Conservation (phyloP, 2,329 filamentous ascomycete genomes). For the Dactylonectria macrodidyma region DNA sequence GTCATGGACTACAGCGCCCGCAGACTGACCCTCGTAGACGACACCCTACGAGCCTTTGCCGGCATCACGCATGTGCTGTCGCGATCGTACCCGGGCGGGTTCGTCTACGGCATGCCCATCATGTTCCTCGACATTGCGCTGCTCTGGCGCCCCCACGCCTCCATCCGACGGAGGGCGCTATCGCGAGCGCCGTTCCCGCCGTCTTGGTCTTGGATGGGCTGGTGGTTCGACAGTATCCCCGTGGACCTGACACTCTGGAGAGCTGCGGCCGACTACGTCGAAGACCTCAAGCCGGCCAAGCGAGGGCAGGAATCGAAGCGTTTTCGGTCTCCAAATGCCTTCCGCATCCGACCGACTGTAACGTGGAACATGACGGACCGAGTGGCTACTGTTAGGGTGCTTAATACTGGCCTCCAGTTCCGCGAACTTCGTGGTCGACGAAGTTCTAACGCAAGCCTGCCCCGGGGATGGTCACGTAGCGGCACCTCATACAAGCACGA, state of each 20-base stretch:
- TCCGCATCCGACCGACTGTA: conserved; percentile 57
- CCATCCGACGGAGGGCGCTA: conserved; percentile 57
- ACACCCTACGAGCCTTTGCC: conserved; percentile 59
- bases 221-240: conserved; percentile 62
- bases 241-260: conserved; percentile 60
- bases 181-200: conserved; percentile 57
- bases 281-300: conserved; percentile 52
- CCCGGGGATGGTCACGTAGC: conserved; percentile 57
- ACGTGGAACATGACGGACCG: conserved; percentile 59
- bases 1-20: conserved; percentile 61
- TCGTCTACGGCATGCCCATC: conserved; percentile 62
- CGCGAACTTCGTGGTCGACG: conserved; percentile 56
- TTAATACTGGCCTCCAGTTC: conserved; percentile 56
- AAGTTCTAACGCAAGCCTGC: conserved; percentile 50
- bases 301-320: conserved; percentile 52
- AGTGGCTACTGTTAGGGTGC: conserved; percentile 51
- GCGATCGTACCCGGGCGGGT: conserved; percentile 58
- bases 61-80: conserved; percentile 61
- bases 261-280: conserved; percentile 60
- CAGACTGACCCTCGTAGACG: conserved; percentile 57
- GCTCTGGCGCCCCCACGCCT: conserved; percentile 61
- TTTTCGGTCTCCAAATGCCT: conserved; percentile 55
- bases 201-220: conserved; percentile 65
- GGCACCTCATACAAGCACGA: conserved; percentile 57
- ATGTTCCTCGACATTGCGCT: conserved; percentile 62